Evolutionary conservation across 75 land plant genomes (phyloP), one percentile per base, ranked within the genome.

Genomic region (Selaginella moellendorffii): DNA sequence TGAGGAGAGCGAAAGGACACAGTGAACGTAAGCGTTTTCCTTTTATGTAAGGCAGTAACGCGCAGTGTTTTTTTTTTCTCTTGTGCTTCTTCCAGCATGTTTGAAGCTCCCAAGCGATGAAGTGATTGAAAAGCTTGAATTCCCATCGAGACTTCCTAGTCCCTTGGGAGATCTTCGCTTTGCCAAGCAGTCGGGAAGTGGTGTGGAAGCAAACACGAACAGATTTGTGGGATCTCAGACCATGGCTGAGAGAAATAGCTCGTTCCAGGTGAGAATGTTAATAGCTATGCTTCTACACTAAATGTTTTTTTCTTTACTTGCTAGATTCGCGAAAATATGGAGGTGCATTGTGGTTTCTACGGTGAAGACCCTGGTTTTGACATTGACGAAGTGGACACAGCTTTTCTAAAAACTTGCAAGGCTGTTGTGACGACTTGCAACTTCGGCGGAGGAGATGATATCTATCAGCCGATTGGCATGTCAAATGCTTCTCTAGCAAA

Each of bases 331-430:
- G 59, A 56, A 21, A 25, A 21, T 24, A 56, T 56, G 24, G 25
- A 25, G 5, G 59, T 56, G 59, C 59, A 56, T 56, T 21, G 59
- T 56, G 59, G 25, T 8, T 56, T 56, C 19, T 56, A 56, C 59
- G 19, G 9, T 8, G 25, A 56, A 56, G 9, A 56, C n/a, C 5
- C 23, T 24, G 24, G 59, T 2, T 56, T 56, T 24, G 59, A 56
- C 10, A 36, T 36, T 36, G 46, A 36, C 14, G 14, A 36, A 36
- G 14, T 36, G 46, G 46, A 36, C 46, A 36, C 10, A 36, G 46
- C 5, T 56, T 19, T 21, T n/a, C 8, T 56, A 19, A 56, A 56
- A 2, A 56, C 5, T 5, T 56, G 24, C 59, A 21, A 56, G n/a
- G 59, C 59, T 56, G 59, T 56, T 19, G 59, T 56, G n/a, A 56